Conservation (phyloP, 2,329 filamentous ascomycete genomes). For the Domatiomyces catenatus region DNA sequence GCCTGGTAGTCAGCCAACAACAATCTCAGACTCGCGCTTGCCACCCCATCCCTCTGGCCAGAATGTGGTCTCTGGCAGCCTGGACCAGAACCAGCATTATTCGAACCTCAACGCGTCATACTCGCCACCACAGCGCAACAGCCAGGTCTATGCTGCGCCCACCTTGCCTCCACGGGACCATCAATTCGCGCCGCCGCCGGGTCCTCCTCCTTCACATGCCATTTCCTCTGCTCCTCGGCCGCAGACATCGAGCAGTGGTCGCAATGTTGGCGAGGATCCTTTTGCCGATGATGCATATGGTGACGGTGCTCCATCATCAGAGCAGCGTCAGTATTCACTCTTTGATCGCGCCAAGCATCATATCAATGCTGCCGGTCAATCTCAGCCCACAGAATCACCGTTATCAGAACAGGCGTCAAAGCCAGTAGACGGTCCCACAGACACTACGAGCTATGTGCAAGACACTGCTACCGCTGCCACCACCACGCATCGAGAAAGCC, state of each 20-base stretch:
- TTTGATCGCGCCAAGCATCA: constrained; percentile 7
- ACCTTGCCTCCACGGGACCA: not conserved
- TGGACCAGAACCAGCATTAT: not conserved
- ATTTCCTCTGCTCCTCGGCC: not conserved
- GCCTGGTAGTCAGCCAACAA: constrained; percentile 7
- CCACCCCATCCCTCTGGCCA: constrained; percentile 9
- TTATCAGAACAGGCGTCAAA: constrained; percentile 5
- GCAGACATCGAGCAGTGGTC: constrained; percentile 5
- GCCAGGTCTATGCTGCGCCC: not conserved
- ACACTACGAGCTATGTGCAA: constrained; percentile 12
- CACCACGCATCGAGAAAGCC: constrained; percentile 11
- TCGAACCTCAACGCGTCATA: not conserved
- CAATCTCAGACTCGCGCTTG: constrained; percentile 2
- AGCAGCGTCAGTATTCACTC: constrained; percentile 5
- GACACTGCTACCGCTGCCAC: constrained; percentile 9
- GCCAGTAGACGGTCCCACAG: constrained; percentile 9
- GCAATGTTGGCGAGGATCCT: constrained; percentile 14
- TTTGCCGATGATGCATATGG: constrained; percentile 15
- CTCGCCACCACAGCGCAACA: not conserved
- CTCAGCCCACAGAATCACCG: constrained; percentile 7
- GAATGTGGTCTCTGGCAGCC: constrained; percentile 5
- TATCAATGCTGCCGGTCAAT: not conserved
- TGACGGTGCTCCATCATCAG: not conserved
- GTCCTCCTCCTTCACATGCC: not conserved
- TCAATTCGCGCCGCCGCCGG: not conserved